A percentile compares a stretch with the other conserved stretches of the same genome.
Evolutionary conservation across 1,139 yeast species (phyloP).

Genomic region (Zygosaccharomyces pseudobailii): DNA sequence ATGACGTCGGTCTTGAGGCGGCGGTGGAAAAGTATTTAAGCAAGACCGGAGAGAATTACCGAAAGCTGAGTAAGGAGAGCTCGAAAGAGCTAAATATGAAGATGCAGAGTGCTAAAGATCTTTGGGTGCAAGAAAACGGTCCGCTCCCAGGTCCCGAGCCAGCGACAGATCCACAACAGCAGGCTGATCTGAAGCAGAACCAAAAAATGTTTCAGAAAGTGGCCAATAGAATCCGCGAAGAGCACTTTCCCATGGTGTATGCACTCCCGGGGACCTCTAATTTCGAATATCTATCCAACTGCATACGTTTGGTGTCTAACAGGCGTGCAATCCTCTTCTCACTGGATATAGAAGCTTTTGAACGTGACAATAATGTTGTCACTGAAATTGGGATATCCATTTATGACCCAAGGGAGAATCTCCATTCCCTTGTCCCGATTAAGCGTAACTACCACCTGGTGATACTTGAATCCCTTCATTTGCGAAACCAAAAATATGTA

Average conservation of each 20-base stretch:
- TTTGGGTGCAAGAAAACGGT: slow-evolving; percentile 8
- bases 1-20: slow-evolving; percentile 13
- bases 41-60: slow-evolving; percentile 6
- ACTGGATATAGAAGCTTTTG: slow-evolving; percentile 67
- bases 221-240: slow-evolving; percentile 12
- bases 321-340: slow-evolving; percentile 43
- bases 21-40: slow-evolving; percentile 18
- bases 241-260: slow-evolving; percentile 22
- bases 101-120: slow-evolving; percentile 7
- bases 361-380: slow-evolving; percentile 41
- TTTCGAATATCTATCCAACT: slow-evolving; percentile 24
- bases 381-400: slow-evolving; percentile 70
- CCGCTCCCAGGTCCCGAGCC: slow-evolving; percentile 4
- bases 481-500: slow-evolving; percentile 54
- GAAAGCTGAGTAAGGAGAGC: slow-evolving; percentile 17
- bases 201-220: slow-evolving; percentile 9
- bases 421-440: slow-evolving; percentile 26
- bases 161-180: slow-evolving; percentile 2
- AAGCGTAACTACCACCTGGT: slow-evolving; percentile 51
- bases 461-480: slow-evolving; percentile 45
- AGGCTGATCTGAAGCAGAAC: slow-evolving; percentile 4
- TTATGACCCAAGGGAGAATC: slow-evolving; percentile 50
- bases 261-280: slow-evolving; percentile 22
- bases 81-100: slow-evolving; percentile 9
- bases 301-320: slow-evolving; percentile 26